Base-by-base conservation (phyloP, 2,329 filamentous ascomycete species). In the Fusarium subtropicale region DNA sequence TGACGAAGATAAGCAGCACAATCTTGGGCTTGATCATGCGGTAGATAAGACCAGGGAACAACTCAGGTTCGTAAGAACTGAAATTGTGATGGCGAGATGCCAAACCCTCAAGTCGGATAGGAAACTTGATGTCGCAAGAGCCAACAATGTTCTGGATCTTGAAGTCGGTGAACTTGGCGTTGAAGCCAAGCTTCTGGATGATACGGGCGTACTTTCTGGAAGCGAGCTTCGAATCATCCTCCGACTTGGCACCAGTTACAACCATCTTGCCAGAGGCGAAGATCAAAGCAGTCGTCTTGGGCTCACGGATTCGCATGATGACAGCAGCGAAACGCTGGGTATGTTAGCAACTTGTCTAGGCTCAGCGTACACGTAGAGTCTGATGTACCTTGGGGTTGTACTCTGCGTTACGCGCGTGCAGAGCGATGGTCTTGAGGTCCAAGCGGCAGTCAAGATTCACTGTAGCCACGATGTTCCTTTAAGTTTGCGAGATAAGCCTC, bases 1-100 rank as follows among this genome's bases (percentile, higher is more conserved):
- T 96, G 76, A 98, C 95, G 84, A 98, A 98, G 81, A 99, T 97
- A 78, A 98, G 85, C 28, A 98, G 90, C 56, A 98, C 95, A 74
- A 98, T 97, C 90, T 98, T 98, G 22, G 96, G 96, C 87, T 98
- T 98, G 87, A 98, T 97, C 96, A 99, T 99, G 80, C 96, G 94
- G 84, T 99, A 99, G 83, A 99, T 99, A 54, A 99, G 90, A 89
- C 96, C 96, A 77, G 96, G 96, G 88, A 98, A 99, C 80, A 99
- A 82, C 80, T 99, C 96, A 73, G 96, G 96, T 82, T 99, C 96
- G 82, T 99, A 99, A 60, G 94, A 97, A 83, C 93, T 97, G 89
- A 98, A 99, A 84, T 97, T 97, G 87, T 98, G 95, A 87, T 99
- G 96, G 83, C 94, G 93, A 74, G 92, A 96, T 18, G 96, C 96